Conservation (phyloP, 495 filamentous ascomycete genomes). For the Hypoxylon perforatum region DNA sequence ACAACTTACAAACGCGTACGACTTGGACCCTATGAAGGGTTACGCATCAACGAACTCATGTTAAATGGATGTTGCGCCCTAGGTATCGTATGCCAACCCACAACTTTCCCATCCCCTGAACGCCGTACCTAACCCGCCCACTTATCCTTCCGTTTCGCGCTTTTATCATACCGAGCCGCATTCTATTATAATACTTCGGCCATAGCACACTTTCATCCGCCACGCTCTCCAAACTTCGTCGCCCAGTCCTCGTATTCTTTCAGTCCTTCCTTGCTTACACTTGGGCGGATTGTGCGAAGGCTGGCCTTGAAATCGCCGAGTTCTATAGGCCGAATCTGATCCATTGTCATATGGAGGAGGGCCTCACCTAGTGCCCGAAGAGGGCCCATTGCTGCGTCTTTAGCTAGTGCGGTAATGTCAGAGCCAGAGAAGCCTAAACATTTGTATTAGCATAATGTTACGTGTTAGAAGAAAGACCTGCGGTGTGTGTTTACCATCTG, state of each 20-base stretch:
- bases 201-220: slow-evolving; percentile 63
- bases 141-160: not conserved
- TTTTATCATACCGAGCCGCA: not conserved
- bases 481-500: slow-evolving; percentile 73
- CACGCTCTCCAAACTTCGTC: slow-evolving; percentile 89
- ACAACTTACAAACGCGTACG: slow-evolving; percentile 22
- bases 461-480: slow-evolving; percentile 2
- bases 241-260: slow-evolving; percentile 95
- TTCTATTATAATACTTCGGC: not conserved
- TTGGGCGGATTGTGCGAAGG: slow-evolving; percentile 86
- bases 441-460: slow-evolving; percentile 11
- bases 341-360: slow-evolving; percentile 88
- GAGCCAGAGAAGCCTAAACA: slow-evolving; percentile 89
- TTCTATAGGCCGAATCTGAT: slow-evolving; percentile 89
- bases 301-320: slow-evolving; percentile 87
- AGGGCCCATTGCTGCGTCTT: slow-evolving; percentile 98
- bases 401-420: slow-evolving; percentile 96
- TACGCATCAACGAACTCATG: slow-evolving; percentile 29
- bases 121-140: slow-evolving; percentile 2
- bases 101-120: slow-evolving; percentile 8
- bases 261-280: slow-evolving; percentile 86
- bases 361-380: slow-evolving; percentile 91
- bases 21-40: slow-evolving; percentile 8
- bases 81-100: slow-evolving; percentile 35
- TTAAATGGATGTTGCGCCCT: slow-evolving; percentile 20